Base-by-base conservation (phyloP, 169 alveolate species). In the Plasmodium inui region DNA sequence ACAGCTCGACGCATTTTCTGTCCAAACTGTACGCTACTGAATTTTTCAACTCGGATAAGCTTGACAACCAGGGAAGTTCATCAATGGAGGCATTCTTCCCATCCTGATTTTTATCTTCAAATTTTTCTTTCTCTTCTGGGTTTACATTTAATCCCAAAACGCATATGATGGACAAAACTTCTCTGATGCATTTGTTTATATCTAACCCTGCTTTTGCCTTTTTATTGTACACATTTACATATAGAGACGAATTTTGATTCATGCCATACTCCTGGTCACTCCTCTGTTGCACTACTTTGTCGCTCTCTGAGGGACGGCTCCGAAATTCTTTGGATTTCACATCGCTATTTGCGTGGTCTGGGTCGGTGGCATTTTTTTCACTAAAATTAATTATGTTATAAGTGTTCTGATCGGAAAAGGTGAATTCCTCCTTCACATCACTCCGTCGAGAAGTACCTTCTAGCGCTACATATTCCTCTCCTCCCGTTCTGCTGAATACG, bases 41-140 rank as follows among this genome's bases (percentile, higher is more conserved):
- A 70, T 89, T 79, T 71, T 89, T 71, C 22, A 89, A 32, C 26
- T 89, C 91, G 14, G 94, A 78, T 81, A 89, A 67, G 50, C 94
- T 89, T 3, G 84, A 57, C 73, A 89, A 57, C 94, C 94, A 89
- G 39, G 94, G 94, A 32, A 89, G 94, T 61, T 89, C 94, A 80
- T 89, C 91, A 80, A 26, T 57, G 34, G 76, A 41, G 71, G 57
- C 28, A 17, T 80, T 79, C 22, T 57, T 89, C 14, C 34, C 61
- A 1, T 89, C 44, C 26, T 8, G 12, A 8, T 28, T 78, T 39
- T 79, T 46, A 34, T 70, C 72, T 6, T 61, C 44, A 88, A 53
- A 30, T 41, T 89, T 89, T 89, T 89, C 74, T 44, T 84, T 84
- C 53, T 41, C 50, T 57, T 89, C 74, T 34, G 83, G 73, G 34